Conservation (phyloP, 352 stramenopile genomes). For the Globisporangium abappressorium region DNA sequence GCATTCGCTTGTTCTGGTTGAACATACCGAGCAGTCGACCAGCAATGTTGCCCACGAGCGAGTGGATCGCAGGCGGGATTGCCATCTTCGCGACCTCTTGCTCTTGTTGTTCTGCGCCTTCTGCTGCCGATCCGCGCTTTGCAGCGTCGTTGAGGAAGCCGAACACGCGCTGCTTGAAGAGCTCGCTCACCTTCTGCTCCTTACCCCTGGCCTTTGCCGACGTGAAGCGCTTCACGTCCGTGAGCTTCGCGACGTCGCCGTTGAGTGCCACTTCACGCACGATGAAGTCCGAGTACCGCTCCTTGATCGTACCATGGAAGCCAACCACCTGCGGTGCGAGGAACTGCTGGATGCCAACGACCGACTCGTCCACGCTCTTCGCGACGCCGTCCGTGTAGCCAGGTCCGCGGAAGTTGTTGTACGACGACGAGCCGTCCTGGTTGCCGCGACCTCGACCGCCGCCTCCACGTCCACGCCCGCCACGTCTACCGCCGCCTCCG, state of each 20-base stretch:
- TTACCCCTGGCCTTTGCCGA: conserved; percentile 29
- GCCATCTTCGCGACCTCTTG: conserved; percentile 22
- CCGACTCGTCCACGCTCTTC: conserved; percentile 70
- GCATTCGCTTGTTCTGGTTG: conserved; percentile 59
- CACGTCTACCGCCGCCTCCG: conserved; percentile 25
- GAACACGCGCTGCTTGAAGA: conserved; percentile 78
- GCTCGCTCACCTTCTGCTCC: conserved; percentile 63
- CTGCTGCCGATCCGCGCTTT: conserved; percentile 15
- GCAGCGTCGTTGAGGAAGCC: conserved; percentile 48
- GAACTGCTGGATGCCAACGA: conserved; percentile 75
- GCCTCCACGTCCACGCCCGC: conserved; percentile 19
- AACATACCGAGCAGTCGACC: conserved; percentile 56
- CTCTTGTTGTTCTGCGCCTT: conserved; percentile 15
- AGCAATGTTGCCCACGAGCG: conserved; percentile 58
- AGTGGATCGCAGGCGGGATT: conserved; percentile 35
- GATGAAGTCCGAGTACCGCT: conserved; percentile 91
- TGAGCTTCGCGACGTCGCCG: conserved; percentile 58
- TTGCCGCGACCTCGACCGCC: conserved; percentile 20
- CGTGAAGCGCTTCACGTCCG: conserved; percentile 53
- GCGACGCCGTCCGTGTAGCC: conserved; percentile 76
- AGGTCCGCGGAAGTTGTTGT: conserved; percentile 42
- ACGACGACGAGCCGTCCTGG: conserved; percentile 14
- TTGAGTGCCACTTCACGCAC: conserved; percentile 79
- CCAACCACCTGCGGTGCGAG: conserved; percentile 53
- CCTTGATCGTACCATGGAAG: conserved; percentile 87